Evolutionary conservation across 768 basidiomycete genomes (phyloP).

Genomic region (Cystobasidium tubakii): DNA sequence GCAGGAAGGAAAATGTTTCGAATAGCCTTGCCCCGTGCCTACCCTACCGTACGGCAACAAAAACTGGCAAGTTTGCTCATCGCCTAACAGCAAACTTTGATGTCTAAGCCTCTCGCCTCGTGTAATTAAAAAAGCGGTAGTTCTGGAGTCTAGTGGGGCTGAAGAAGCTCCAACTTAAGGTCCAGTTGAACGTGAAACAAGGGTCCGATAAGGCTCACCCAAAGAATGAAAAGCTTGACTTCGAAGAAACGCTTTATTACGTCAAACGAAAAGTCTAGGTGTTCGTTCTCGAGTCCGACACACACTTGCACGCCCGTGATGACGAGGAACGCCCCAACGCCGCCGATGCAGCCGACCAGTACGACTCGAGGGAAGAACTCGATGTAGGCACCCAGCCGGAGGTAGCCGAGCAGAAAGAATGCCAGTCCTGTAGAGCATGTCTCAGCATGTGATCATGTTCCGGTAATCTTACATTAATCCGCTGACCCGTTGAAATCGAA

Average conservation of each 20-base stretch:
- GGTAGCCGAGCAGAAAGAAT: constrained; percentile 52
- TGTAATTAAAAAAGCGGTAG: too few species aligned
- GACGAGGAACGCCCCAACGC: constrained; percentile 89
- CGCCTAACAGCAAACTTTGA: too few species aligned
- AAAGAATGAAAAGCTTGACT: constrained; percentile 62
- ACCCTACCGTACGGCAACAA: too few species aligned
- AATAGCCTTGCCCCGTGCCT: too few species aligned
- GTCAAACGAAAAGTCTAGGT: constrained; percentile 62
- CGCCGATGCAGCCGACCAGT: constrained; percentile 84
- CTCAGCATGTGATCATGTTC: neutral
- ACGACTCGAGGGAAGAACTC: constrained; percentile 97
- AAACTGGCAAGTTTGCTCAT: too few species aligned
- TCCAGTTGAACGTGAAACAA: neutral
- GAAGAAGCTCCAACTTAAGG: too few species aligned
- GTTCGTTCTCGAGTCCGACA: constrained; percentile 68
- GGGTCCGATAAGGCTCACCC: constrained; percentile 52
- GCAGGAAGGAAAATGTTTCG: too few species aligned
- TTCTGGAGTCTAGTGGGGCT: too few species aligned
- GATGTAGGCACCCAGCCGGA: constrained; percentile 73
- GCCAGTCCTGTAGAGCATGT: constrained; percentile 23
- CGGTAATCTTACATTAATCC: too few species aligned
- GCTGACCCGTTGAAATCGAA: constrained; percentile 71
- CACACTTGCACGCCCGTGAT: constrained; percentile 86
- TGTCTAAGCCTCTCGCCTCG: too few species aligned
- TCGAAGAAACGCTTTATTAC: constrained; percentile 67